Conservation (phyloP, 1,284 basidiomycete species). For the Tausonia pullulans region DNA sequence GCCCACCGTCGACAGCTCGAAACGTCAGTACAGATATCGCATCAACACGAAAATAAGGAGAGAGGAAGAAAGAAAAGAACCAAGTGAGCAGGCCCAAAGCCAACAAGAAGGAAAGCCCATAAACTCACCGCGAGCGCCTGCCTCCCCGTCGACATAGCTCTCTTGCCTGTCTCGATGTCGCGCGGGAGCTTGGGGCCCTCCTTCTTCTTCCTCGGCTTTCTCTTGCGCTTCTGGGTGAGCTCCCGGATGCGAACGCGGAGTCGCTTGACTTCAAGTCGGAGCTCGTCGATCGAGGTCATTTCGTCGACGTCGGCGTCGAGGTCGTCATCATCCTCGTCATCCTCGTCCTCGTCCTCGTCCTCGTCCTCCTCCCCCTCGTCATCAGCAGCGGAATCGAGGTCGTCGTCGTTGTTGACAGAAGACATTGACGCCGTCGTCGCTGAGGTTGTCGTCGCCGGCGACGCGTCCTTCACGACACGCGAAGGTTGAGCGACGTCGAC, state of each 20-base stretch:
- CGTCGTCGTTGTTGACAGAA: no score
- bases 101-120: not conserved
- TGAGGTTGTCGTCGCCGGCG: no score
- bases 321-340: slow-evolving; percentile 18
- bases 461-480: no score
- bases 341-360: slow-evolving; percentile 1
- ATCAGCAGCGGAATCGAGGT: no score
- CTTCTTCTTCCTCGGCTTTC: slow-evolving; percentile 12
- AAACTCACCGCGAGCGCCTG: slow-evolving; percentile 10
- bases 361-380: no score
- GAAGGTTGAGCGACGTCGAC: no score
- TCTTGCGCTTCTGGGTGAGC: not conserved
- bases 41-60: not conserved
- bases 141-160: slow-evolving; percentile 6
- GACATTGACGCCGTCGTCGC: no score
- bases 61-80: not conserved
- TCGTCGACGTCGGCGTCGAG: slow-evolving; percentile 4
- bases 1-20: not conserved
- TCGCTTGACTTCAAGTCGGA: not conserved
- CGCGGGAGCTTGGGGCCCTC: not conserved
- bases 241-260: not conserved
- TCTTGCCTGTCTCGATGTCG: not conserved
- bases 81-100: not conserved
- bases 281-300: not conserved
- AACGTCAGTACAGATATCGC: not conserved